A percentile compares a stretch with the other conserved stretches of the same genome.
Evolutionary conservation across 768 basidiomycete genomes (phyloP).

Genomic region (Phylloporus scabripes): DNA sequence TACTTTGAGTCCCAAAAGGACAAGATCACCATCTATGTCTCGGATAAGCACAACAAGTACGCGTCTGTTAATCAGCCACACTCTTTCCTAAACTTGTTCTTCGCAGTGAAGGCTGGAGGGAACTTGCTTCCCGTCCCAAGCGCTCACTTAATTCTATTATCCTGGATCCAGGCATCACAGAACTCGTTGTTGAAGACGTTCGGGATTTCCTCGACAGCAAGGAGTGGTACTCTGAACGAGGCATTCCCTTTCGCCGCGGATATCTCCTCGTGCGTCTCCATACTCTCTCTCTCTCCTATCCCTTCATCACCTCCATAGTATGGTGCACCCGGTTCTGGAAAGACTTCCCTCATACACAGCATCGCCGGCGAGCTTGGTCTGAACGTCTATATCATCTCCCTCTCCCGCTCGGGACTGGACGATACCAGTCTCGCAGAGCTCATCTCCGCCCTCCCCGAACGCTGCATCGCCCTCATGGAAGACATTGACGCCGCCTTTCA

Average conservation of each 20-base stretch:
- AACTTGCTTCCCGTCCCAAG: slow-evolving; percentile 54
- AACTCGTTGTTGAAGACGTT: slow-evolving; percentile 62
- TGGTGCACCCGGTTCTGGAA: slow-evolving; percentile 73
- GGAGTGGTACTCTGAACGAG: slow-evolving; percentile 67
- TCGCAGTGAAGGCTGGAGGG: slow-evolving; percentile 45
- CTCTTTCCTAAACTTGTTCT: not conserved
- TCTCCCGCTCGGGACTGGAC: slow-evolving; percentile 58
- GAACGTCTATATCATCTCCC: slow-evolving; percentile 67
- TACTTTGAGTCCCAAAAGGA: slow-evolving; percentile 50
- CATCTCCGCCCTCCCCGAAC: slow-evolving; percentile 58
- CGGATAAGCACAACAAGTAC: slow-evolving; percentile 40
- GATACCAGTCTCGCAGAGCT: slow-evolving; percentile 54
- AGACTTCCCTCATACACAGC: slow-evolving; percentile 71
- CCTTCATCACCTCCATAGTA: slow-evolving; percentile 34
- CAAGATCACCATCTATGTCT: slow-evolving; percentile 48
- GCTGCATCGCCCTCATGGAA: slow-evolving; percentile 76
- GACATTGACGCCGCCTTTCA: slow-evolving; percentile 78
- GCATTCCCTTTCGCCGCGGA: slow-evolving; percentile 78
- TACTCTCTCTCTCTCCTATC: not conserved
- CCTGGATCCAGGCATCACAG: slow-evolving; percentile 63
- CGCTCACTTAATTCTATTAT: slow-evolving; percentile 64
- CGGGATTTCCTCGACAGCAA: slow-evolving; percentile 64
- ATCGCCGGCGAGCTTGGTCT: slow-evolving; percentile 75
- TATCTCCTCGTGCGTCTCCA: slow-evolving; percentile 50
- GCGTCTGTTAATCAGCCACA: slow-evolving; percentile 1